Conservation (phyloP, 306 rosid genomes). For the Heteromeles arbutifolia region DNA sequence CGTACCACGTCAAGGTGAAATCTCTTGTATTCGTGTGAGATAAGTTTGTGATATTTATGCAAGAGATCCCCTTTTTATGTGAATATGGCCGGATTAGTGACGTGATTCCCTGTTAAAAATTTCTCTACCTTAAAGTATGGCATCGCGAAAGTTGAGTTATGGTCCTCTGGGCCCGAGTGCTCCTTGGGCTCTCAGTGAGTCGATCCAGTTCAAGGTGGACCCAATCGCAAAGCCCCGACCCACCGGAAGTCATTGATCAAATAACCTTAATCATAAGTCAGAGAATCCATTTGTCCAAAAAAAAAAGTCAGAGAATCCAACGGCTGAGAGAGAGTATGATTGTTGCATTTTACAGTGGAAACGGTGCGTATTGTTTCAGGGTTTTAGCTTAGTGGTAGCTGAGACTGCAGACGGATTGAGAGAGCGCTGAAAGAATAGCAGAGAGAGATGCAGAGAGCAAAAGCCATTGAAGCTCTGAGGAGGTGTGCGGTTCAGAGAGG, state of each 20-base stretch:
- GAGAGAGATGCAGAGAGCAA: constrained; percentile 55
- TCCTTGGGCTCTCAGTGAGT: background rate
- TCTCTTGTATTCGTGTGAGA: too few relatives aligned
- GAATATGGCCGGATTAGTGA: too few relatives aligned
- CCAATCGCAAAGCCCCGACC: background rate
- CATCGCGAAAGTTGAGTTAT: too few relatives aligned
- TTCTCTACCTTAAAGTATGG: too few relatives aligned
- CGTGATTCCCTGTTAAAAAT: too few relatives aligned
- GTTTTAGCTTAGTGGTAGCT: constrained; percentile 14
- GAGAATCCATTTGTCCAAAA: too few relatives aligned
- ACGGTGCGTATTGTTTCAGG: background rate
- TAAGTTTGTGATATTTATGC: too few relatives aligned
- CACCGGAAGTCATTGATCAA: background rate
- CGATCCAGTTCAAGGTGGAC: background rate
- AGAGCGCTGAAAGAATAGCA: background rate
- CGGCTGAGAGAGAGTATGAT: background rate
- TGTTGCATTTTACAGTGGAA: background rate
- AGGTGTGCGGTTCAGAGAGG: constrained; percentile 33
- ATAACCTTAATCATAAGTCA: background rate
- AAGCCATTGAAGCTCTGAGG: constrained; percentile 35
- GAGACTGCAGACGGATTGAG: background rate
- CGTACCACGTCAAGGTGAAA: too few relatives aligned
- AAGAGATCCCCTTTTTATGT: too few relatives aligned
- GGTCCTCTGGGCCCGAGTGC: background rate
- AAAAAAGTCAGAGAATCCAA: background rate